phyloP scores from a whole-genome alignment of 179 eudicot species.

The Carnegiea gigantea region DNA sequence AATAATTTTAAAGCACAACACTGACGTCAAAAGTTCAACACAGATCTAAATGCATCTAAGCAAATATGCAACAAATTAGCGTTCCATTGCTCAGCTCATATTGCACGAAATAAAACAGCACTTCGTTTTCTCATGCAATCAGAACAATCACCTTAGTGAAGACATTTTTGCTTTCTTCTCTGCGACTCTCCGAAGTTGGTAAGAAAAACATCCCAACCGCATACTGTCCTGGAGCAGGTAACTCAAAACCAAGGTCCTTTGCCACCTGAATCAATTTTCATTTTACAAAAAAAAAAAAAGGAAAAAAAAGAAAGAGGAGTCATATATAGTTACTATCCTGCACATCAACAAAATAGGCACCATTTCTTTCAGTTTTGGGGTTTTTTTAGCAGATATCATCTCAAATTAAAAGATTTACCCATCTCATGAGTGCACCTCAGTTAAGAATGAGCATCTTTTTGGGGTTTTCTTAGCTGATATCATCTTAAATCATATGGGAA shows the following conservation, averaged over 20 bases:
- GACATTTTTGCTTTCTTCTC: slow-evolving; percentile 87
- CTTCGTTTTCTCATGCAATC: not conserved
- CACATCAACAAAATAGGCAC: not conserved
- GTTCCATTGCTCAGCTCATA: not conserved
- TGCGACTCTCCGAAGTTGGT: slow-evolving; percentile 73
- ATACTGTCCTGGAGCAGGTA: slow-evolving; percentile 80
- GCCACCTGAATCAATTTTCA: slow-evolving; percentile 50
- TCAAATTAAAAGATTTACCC: too few species aligned
- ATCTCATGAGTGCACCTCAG: not conserved
- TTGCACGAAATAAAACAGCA: too few species aligned
- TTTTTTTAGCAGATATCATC: too few species aligned
- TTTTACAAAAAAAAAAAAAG: not conserved
- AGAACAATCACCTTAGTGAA: slow-evolving; percentile 70
- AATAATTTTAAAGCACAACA: not conserved
- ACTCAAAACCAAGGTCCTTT: slow-evolving; percentile 75
- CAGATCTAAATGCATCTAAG: not conserved
- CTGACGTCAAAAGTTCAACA: not conserved
- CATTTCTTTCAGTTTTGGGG: not conserved
- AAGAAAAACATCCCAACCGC: slow-evolving; percentile 98
- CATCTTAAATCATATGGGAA: not conserved
- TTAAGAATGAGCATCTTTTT: not conserved
- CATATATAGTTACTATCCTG: not conserved
- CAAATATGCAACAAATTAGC: not conserved
- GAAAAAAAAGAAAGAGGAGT: too few species aligned
- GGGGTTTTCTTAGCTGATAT: not conserved